These are phyloP conservation scores for Fusarium lyarnte DNA, from an alignment of 2,329 filamentous ascomycete genomes.

Conservation along the genomic window DNA sequence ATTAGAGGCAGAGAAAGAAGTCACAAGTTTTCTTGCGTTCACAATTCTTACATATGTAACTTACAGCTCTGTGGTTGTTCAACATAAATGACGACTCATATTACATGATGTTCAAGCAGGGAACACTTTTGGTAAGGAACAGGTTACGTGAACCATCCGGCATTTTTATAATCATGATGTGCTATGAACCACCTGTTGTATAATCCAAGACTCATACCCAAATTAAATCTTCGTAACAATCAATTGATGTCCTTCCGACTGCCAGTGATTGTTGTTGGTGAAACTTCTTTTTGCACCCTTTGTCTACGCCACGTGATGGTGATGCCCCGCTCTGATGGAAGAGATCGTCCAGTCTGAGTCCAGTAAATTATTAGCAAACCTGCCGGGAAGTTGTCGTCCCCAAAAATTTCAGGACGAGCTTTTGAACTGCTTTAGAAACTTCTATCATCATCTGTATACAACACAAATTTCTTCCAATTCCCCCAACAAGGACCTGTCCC, in stretches of 20 bases:
- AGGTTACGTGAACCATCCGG: background rate
- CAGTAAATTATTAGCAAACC: slow-evolving; percentile 29
- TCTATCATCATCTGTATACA: slow-evolving; percentile 35
- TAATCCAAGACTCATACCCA: background rate
- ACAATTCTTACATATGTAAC: background rate
- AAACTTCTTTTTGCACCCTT: background rate
- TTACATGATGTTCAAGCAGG: background rate
- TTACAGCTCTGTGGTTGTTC: background rate
- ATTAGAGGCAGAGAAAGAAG: background rate
- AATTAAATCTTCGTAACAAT: background rate
- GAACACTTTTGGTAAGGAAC: background rate
- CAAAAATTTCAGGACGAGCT: slow-evolving; percentile 40
- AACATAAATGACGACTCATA: background rate
- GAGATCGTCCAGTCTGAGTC: slow-evolving; percentile 29
- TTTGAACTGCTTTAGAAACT: slow-evolving; percentile 29
- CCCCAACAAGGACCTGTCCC: background rate
- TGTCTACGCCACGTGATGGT: slow-evolving; percentile 28
- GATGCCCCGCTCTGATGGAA: slow-evolving; percentile 18
- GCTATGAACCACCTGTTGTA: background rate
- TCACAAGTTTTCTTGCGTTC: background rate
- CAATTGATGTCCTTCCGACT: background rate
- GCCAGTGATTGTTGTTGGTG: background rate
- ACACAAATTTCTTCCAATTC: slow-evolving; percentile 22
- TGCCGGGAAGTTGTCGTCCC: slow-evolving; percentile 23
- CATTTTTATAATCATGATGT: slow-evolving; percentile 5